Evolutionary conservation across 1,284 basidiomycete species (phyloP), one percentile per base, ranked within the genome.

Genomic region (Cryptococcus sp.): DNA sequence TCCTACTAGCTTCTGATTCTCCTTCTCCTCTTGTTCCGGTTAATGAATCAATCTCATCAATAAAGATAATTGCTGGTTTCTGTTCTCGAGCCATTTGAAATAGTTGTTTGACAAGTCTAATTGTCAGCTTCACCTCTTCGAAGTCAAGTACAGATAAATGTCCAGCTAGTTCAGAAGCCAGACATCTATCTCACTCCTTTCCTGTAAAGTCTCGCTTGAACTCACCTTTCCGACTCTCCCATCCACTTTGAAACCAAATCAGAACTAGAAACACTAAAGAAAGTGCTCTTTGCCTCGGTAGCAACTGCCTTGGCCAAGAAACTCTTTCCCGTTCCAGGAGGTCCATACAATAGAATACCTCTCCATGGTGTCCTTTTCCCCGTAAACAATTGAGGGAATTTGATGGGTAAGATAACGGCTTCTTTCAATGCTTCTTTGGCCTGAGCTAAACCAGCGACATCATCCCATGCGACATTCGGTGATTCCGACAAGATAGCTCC

Each of bases 181-280:
- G n/a, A n/a, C n/a, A n/a, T n/a, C n/a, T n/a, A n/a, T n/a, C n/a
- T n/a, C n/a, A n/a, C n/a, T n/a, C n/a, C n/a, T n/a, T n/a, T 36
- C 34, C 34, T 10, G 34, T 10, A 36, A n/a, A 36, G 34, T 36
- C 34, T 36, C 11, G 19, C 19, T 41, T 39, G 7, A 16, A 75
- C 83, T 69, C 57, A 90, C 91, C 90, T 80, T 77, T 98, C 94
- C 19, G 89, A 93, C 76, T 98, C 94, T 61, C 94, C 94, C 80
- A 98, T 96, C 94, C 94, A 98, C 76, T 98, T 98, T 75, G 90
- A 94, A 52, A 98, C 96, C 49, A 98, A 79, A 70, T 98, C 96
- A 73, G 86, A 88, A 46, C 88, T 92, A 64, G 88, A 91, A 55
- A 98, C 91, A 62, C 88, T 91, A 78, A 96, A 98, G 81, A 98